Conservation (phyloP, 1,139 yeast species). For the Geotrichum candidum region DNA sequence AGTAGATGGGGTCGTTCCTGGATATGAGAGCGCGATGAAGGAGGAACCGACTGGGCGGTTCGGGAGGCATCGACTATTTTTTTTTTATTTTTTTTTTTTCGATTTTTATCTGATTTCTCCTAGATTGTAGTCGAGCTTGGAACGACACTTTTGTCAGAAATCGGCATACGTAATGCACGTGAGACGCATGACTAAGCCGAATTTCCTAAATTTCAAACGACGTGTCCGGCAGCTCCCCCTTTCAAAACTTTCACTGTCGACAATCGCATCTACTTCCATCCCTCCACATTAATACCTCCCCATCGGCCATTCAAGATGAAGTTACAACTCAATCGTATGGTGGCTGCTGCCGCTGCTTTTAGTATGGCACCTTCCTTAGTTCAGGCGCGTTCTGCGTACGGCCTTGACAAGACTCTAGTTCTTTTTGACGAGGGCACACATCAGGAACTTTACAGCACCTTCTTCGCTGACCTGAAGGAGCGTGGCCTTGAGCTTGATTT, state of each 20-base stretch:
- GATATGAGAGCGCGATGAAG: background rate
- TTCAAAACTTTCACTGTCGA: background rate
- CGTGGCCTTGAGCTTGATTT: constrained; percentile 34
- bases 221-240: constrained; percentile 10
- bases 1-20: background rate
- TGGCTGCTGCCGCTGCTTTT: constrained; percentile 8
- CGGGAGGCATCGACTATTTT: background rate
- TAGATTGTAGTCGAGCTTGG: background rate
- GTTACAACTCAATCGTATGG: constrained; percentile 10
- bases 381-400: constrained; percentile 22
- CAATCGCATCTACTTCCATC: background rate
- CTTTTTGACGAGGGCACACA: constrained; percentile 25
- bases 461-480: constrained; percentile 31
- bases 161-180: background rate
- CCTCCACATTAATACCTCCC: background rate
- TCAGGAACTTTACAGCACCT: constrained; percentile 30
- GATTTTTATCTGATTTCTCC: background rate
- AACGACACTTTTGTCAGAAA: background rate
- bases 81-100: background rate
- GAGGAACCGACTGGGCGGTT: background rate
- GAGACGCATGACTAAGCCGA: background rate
- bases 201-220: constrained; percentile 1
- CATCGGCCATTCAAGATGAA: constrained; percentile 6
- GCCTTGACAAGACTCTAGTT: constrained; percentile 24
- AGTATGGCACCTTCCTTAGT: constrained; percentile 12